Percentiles rank a stretch among this genome's conserved stretches.
Conservation (phyloP, 2,329 filamentous ascomycete genomes). For the Neophaeococcomyces aloes region DNA sequence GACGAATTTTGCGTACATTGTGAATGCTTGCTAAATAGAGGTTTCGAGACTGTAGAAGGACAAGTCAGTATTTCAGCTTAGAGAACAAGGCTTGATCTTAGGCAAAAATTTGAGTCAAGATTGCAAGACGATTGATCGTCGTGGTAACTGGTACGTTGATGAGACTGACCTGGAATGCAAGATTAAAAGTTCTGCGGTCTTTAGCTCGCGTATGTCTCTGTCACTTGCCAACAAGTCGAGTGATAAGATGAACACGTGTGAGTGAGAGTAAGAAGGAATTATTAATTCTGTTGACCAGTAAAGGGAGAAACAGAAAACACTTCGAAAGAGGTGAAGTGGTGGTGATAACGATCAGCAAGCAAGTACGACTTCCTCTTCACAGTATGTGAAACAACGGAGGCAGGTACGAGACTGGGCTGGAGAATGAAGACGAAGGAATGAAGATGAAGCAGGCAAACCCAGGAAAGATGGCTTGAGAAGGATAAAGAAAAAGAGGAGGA, state of each 20-base stretch:
- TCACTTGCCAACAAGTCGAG: slow-evolving; percentile 4
- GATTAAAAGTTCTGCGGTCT: slow-evolving; percentile 15
- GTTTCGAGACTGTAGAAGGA: slow-evolving; percentile 12
- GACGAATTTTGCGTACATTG: slow-evolving; percentile 37
- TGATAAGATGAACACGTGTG: slow-evolving; percentile 3
- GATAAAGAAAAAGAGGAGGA: slow-evolving; percentile 26
- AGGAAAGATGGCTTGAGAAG: slow-evolving; percentile 19
- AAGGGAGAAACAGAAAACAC: slow-evolving; percentile 14
- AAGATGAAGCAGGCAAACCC: slow-evolving; percentile 27
- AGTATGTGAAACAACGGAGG: slow-evolving; percentile 11
- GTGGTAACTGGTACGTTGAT: not conserved
- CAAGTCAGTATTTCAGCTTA: slow-evolving; percentile 12
- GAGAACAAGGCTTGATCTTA: slow-evolving; percentile 2
- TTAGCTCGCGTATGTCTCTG: slow-evolving; percentile 1
- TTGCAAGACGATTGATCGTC: not conserved
- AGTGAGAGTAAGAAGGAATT: slow-evolving; percentile 7
- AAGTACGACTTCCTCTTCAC: slow-evolving; percentile 17
- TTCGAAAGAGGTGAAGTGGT: slow-evolving; percentile 20
- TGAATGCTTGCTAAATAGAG: slow-evolving; percentile 25
- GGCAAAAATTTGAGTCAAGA: not conserved
- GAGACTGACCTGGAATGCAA: slow-evolving; percentile 22
- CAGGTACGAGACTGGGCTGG: slow-evolving; percentile 23
- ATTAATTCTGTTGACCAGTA: slow-evolving; percentile 8
- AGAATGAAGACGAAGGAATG: slow-evolving; percentile 17
- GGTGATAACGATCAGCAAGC: slow-evolving; percentile 16